Percentiles rank a stretch among this genome's conserved stretches.
Evolutionary conservation across 2,329 filamentous ascomycete species (phyloP).

Genomic region (Penicillium sp.): DNA sequence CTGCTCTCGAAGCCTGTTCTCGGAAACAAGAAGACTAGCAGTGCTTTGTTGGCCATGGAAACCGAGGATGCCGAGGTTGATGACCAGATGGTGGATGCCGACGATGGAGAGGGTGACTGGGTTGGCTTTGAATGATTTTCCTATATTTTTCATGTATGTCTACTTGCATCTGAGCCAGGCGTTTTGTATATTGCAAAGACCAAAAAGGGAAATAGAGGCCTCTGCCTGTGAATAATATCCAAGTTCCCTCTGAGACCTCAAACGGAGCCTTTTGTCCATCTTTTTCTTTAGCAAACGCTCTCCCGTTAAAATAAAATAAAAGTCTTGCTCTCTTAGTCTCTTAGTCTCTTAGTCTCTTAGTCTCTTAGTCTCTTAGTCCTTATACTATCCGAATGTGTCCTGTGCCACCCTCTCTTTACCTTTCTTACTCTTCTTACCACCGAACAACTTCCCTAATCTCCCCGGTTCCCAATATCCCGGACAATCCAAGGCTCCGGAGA

Average conservation of each 20-base stretch:
- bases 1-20: constrained; percentile 57
- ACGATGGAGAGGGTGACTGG: constrained; percentile 52
- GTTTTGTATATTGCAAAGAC: constrained; percentile 19
- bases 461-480: background rate
- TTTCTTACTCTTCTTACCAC: constrained; percentile 2
- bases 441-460: background rate
- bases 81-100: constrained; percentile 30
- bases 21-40: constrained; percentile 28
- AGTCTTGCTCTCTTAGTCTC: background rate
- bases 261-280: constrained; percentile 1
- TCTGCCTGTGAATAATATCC: constrained; percentile 8
- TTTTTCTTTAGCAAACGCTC: constrained; percentile 4
- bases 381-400: constrained; percentile 18
- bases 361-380: background rate
- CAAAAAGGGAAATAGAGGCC: constrained; percentile 22
- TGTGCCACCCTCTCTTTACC: constrained; percentile 15
- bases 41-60: constrained; percentile 33
- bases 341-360: background rate
- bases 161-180: constrained; percentile 31
- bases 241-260: constrained; percentile 8
- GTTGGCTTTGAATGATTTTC: constrained; percentile 50
- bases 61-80: constrained; percentile 25
- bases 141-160: constrained; percentile 14
- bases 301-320: background rate
- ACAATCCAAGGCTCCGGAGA: background rate